Conservation (phyloP, 768 basidiomycete species). For the Agaricus blazei region DNA sequence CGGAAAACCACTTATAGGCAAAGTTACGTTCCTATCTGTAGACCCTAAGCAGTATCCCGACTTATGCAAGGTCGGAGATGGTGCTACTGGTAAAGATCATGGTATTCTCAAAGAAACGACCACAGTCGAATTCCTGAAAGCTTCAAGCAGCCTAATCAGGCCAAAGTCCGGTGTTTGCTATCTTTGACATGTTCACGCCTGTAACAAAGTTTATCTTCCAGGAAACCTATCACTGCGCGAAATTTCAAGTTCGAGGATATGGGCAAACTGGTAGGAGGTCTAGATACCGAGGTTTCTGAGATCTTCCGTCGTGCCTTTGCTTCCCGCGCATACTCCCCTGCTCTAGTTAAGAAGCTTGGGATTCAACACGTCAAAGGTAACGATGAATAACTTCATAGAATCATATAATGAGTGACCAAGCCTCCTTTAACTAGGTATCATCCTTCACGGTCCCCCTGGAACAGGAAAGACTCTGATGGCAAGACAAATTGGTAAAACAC, state of each 20-base stretch:
- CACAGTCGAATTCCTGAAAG: slow-evolving; percentile 88
- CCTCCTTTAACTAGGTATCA: slow-evolving; percentile 55
- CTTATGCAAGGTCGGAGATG: slow-evolving; percentile 16
- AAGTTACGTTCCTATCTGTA: slow-evolving; percentile 55
- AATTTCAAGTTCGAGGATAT: slow-evolving; percentile 99
- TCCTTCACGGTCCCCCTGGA: slow-evolving; percentile 94
- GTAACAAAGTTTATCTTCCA: slow-evolving; percentile 21
- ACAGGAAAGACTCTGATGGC: slow-evolving; percentile 99
- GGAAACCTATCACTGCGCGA: slow-evolving; percentile 87
- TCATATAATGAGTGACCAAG: neutral
- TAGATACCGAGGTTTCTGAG: slow-evolving; percentile 90
- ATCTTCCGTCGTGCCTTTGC: slow-evolving; percentile 99
- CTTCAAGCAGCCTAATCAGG: slow-evolving; percentile 74
- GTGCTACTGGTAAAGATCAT: slow-evolving; percentile 27
- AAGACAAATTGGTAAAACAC: slow-evolving; percentile 97
- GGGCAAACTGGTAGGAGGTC: slow-evolving; percentile 83
- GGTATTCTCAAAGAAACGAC: slow-evolving; percentile 91
- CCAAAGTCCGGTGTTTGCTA: slow-evolving; percentile 70
- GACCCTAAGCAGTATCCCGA: slow-evolving; percentile 59
- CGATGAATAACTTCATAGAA: slow-evolving; percentile 3
- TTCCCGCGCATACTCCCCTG: slow-evolving; percentile 96
- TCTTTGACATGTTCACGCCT: neutral
- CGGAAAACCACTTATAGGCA: slow-evolving; percentile 74
- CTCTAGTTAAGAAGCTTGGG: slow-evolving; percentile 93
- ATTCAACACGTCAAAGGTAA: slow-evolving; percentile 97